Evolutionary conservation across 2,329 filamentous ascomycete genomes (phyloP).

Genomic region (Microcyclospora pomicola): DNA sequence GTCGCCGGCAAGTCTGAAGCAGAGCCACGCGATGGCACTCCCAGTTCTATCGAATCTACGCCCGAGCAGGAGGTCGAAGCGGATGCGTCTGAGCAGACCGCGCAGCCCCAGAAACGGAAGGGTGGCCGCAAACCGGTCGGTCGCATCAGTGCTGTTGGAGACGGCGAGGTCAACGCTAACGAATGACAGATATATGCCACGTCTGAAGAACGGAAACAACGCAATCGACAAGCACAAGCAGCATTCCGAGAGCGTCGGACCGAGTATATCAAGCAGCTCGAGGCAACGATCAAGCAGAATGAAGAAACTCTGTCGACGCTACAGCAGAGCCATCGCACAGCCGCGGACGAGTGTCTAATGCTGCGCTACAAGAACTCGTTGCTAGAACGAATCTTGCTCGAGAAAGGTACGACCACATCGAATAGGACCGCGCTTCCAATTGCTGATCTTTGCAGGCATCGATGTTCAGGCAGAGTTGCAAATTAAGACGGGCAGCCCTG

Average conservation of each 20-base stretch:
- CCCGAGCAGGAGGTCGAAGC: conserved; percentile 31
- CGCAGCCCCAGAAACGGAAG: conserved; percentile 69
- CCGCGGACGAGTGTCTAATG: conserved; percentile 95
- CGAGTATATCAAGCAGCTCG: conserved; percentile 98
- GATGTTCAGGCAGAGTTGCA: conserved; percentile 93
- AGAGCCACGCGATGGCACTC: conserved; percentile 28
- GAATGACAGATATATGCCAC: conserved; percentile 79
- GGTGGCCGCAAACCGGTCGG: conserved; percentile 92
- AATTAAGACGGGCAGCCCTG: conserved; percentile 80
- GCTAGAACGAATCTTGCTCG: conserved; percentile 83
- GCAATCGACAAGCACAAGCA: conserved; percentile 92
- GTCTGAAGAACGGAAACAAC: conserved; percentile 94
- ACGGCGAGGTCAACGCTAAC: not conserved
- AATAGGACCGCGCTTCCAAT: not conserved
- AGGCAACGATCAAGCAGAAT: conserved; percentile 93
- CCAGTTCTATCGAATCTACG: conserved; percentile 35
- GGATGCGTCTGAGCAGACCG: conserved; percentile 31
- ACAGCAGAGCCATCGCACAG: conserved; percentile 85
- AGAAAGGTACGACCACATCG: conserved; percentile 61
- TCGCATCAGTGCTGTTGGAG: conserved; percentile 11
- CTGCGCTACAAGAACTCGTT: conserved; percentile 96
- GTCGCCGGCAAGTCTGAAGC: conserved; percentile 33
- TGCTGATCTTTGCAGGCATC: conserved; percentile 48
- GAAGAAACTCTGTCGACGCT: conserved; percentile 86
- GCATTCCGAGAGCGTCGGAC: conserved; percentile 93